Conservation (phyloP, 495 filamentous ascomycete species). For the Clavariopsis aquatica region DNA sequence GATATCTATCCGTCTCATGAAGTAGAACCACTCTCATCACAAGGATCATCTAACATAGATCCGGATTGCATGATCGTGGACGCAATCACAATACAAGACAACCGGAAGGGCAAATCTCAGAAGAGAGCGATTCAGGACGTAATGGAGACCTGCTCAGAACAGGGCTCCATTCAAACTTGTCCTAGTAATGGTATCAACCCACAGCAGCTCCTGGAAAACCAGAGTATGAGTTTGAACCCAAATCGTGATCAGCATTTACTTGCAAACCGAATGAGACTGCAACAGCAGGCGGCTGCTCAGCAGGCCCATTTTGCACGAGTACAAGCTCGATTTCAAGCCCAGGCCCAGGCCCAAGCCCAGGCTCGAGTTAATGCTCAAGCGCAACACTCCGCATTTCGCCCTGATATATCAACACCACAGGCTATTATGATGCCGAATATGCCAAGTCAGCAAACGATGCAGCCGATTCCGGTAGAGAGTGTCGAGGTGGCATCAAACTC, state of each 20-base stretch:
- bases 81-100: constrained; percentile 20
- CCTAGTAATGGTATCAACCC: not conserved
- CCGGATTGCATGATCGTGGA: constrained; percentile 13
- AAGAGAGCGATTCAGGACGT: not conserved
- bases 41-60: constrained; percentile 7
- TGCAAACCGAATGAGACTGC: not conserved
- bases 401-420: not conserved
- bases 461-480: not conserved
- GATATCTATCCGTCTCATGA: constrained; percentile 27
- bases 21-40: not conserved
- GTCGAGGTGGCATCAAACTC: not conserved
- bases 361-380: constrained; percentile 8
- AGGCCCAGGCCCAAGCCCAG: not conserved
- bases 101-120: not conserved
- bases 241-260: not conserved
- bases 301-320: not conserved
- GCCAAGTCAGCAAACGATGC: not conserved
- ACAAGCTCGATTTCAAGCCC: not conserved
- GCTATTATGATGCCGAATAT: constrained; percentile 1
- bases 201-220: not conserved
- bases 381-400: not conserved
- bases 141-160: not conserved
- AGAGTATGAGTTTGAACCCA: not conserved
- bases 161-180: not conserved
- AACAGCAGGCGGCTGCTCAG: constrained; percentile 3